phyloP scores from a whole-genome alignment of 2,329 filamentous ascomycete species.

The Tolypocladium album region DNA sequence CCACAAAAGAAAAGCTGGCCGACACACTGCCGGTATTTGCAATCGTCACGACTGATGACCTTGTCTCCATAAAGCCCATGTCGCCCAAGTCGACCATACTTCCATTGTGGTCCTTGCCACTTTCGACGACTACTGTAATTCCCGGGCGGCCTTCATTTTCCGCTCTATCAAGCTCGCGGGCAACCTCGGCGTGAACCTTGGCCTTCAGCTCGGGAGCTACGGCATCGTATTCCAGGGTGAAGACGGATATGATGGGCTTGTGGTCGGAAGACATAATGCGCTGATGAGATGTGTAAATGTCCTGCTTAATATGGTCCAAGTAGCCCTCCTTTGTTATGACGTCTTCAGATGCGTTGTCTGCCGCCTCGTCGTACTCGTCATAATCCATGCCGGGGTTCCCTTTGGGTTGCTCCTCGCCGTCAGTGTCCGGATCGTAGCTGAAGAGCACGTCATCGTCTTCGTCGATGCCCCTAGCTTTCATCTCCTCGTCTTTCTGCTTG shows the following conservation, averaged over 20 bases:
- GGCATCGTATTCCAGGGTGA: conserved; percentile 75
- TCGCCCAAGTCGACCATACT: conserved; percentile 66
- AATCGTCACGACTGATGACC: conserved; percentile 62
- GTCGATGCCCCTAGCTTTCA: conserved; percentile 70
- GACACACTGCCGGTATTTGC: conserved; percentile 83
- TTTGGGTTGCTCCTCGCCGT: conserved; percentile 36
- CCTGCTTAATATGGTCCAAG: conserved; percentile 41
- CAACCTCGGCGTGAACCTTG: conserved; percentile 76
- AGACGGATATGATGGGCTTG: conserved; percentile 79
- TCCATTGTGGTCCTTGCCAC: conserved; percentile 30
- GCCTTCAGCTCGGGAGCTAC: conserved; percentile 79
- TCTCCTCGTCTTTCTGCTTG: conserved; percentile 68
- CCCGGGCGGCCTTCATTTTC: conserved; percentile 84
- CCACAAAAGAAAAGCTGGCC: conserved; percentile 71
- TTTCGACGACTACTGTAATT: conserved; percentile 73
- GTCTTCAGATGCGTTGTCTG: conserved; percentile 29
- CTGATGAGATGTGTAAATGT: conserved; percentile 79
- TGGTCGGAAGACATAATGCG: conserved; percentile 87
- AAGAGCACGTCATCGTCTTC: conserved; percentile 79
- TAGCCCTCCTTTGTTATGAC: conserved; percentile 48
- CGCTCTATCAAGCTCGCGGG: conserved; percentile 74
- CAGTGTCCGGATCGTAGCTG: conserved; percentile 78
- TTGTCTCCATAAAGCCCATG: conserved; percentile 56
- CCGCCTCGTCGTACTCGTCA: conserved; percentile 44
- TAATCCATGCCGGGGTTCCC: conserved; percentile 38